phyloP scores from a whole-genome alignment of 192 early-diverging fungal species.

The Lobosporangium transversale region DNA sequence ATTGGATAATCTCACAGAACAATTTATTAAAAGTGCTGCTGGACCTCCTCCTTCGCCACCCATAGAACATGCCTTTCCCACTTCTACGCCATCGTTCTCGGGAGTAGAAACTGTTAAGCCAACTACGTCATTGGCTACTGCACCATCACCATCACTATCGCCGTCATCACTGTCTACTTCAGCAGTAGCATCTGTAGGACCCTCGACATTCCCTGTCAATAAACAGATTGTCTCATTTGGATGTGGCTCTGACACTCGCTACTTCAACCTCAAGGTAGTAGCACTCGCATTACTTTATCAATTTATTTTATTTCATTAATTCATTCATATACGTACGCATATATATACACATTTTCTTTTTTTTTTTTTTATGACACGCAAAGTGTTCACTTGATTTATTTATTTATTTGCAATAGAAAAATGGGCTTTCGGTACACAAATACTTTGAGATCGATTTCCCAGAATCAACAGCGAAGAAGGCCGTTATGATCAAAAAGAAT shows the following conservation, averaged over 20 bases:
- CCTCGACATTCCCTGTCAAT: conserved; percentile 8
- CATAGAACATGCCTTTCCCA: no score
- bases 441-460: conserved; percentile 96
- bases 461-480: conserved; percentile 87
- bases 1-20: conserved; percentile 70
- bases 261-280: conserved; percentile 79
- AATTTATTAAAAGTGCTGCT: conserved; percentile 64
- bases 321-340: no score
- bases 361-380: neutral
- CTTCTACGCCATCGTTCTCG: no score
- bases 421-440: conserved; percentile 37
- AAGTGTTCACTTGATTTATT: no score
- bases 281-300: no score
- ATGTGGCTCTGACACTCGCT: conserved; percentile 93
- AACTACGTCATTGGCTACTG: neutral
- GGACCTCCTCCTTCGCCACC: no score
- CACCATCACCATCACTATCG: neutral
- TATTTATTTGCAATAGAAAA: conserved; percentile 16
- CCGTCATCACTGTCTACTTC: neutral
- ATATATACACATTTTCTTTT: neutral
- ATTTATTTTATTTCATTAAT: no score
- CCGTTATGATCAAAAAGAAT: conserved; percentile 64
- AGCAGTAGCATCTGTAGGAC: neutral
- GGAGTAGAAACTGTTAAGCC: no score
- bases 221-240: conserved; percentile 91